Evolutionary conservation across 805 yeast genomes (phyloP), one percentile per base, ranked within the genome.

Genomic region (Yamadazyma akitaensis): DNA sequence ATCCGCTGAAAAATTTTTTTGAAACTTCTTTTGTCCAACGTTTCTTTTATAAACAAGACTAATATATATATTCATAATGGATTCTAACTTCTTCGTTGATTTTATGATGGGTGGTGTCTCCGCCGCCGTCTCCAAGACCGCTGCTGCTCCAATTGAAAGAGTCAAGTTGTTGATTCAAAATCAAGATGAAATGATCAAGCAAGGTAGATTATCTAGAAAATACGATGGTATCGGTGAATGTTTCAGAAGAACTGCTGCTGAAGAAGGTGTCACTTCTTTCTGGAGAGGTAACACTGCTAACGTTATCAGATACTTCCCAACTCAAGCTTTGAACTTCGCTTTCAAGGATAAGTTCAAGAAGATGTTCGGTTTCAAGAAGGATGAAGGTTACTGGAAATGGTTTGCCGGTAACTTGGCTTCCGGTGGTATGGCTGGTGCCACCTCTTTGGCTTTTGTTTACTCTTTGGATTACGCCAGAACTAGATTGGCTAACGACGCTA

Each of bases 281-380:
- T 90, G 97, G 97, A 86, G 97, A 86, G 97, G 97, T 83, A 90
- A 90, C 91, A 91, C 97, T 59, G 97, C 97, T 67, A 90, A 90
- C 78, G 97, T 90, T 72, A 85, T 90, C 80, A 88, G 97, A 82
- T 90, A 91, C 84, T 90, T 90, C 96, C 97, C 97, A 75, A 91
- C 97, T 73, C 97, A 90, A 80, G 97, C 97, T 65, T 83, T 90
- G 71, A 90, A 90, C 86, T 91, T 90, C 67, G 97, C 97, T 67
- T 91, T 90, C 92, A 91, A 90, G 82, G 97, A 91, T 75, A 87
- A 88, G 79, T 88, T 91, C 80, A 90, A 90, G 85, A 82, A 83
- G 64, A 75, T 90, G 85, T 90, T 90, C 72, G 96, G 96, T 78
- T 89, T 89, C 89, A 90, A 90, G 85, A 90, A 90, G 84, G 89